These are phyloP conservation scores for Solanum sparsipilum DNA, from an alignment of 257 asterid species.

Conservation along the genomic window DNA sequence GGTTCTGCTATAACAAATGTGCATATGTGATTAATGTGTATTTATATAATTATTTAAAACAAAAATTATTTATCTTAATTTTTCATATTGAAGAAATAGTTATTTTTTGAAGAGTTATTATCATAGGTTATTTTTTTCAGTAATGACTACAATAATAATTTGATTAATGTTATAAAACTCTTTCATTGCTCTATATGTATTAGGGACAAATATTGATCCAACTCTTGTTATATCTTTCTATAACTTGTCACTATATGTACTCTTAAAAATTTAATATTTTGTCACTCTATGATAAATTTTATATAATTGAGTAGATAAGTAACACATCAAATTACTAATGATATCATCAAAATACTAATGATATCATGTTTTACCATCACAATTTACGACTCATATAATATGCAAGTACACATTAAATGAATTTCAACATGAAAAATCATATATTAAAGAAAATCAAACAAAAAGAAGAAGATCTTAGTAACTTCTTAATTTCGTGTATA, in stretches of 20 bases:
- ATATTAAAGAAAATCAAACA: not conserved
- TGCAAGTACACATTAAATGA: not conserved
- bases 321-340: not conserved
- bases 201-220: not conserved
- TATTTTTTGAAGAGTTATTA: not conserved
- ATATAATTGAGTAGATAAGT: not conserved
- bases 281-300: not conserved
- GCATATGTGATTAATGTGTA: not conserved
- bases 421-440: not conserved
- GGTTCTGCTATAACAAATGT: not conserved
- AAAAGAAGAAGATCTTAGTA: not conserved
- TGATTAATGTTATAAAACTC: not conserved
- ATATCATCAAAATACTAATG: too few relatives aligned
- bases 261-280: too few relatives aligned
- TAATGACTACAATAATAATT: not conserved
- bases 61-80: too few relatives aligned
- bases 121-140: not conserved
- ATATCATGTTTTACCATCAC: not conserved
- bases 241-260: not conserved
- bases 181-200: not conserved
- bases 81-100: not conserved
- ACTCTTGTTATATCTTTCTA: not conserved
- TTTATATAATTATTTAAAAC: too few relatives aligned
- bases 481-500: not conserved
- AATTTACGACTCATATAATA: not conserved